A percentile compares a stretch with the other conserved stretches of the same genome.
phyloP scores from a whole-genome alignment of 1,284 basidiomycete genomes.

The Moesziomyces antarcticus region DNA sequence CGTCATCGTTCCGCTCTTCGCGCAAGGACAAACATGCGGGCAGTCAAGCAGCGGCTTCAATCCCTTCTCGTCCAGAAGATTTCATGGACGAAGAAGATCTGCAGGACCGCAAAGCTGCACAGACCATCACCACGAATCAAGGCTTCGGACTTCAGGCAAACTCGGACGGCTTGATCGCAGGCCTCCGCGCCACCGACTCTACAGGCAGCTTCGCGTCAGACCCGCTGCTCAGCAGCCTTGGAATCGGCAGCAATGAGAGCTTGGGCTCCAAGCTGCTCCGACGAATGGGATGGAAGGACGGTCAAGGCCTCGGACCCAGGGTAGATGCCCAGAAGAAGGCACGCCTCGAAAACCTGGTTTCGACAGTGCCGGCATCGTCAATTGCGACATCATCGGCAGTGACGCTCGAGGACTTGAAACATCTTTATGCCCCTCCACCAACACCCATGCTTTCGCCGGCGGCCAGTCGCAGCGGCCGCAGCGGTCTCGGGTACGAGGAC shows the following conservation, averaged over 20 bases:
- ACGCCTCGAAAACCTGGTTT: constrained; percentile 61
- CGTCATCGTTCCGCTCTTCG: constrained; percentile 77
- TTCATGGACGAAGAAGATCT: constrained; percentile 99
- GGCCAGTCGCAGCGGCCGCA: constrained; percentile 76
- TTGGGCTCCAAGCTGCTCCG: constrained; percentile 75
- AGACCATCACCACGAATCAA: constrained; percentile 49
- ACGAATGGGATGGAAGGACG: constrained; percentile 94
- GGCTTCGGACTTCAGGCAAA: too few species aligned
- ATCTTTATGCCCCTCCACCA: constrained; percentile 86
- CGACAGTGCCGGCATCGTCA: constrained; percentile 1
- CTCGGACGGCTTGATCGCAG: not conserved
- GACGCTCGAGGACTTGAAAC: constrained; percentile 74
- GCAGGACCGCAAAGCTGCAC: constrained; percentile 79
- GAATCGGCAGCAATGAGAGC: not conserved
- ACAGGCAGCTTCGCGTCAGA: not conserved
- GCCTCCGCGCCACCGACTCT: not conserved
- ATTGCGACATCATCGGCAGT: constrained; percentile 7
- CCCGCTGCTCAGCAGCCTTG: not conserved
- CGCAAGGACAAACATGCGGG: constrained; percentile 68
- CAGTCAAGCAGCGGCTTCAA: constrained; percentile 60
- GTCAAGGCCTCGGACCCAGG: constrained; percentile 91
- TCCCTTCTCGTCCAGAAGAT: constrained; percentile 78
- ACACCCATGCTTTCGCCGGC: constrained; percentile 75
- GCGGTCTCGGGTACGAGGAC: constrained; percentile 76
- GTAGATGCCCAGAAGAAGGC: constrained; percentile 81